Conservation (phyloP, 768 basidiomycete species). For the Fibroporia radiculosa region DNA sequence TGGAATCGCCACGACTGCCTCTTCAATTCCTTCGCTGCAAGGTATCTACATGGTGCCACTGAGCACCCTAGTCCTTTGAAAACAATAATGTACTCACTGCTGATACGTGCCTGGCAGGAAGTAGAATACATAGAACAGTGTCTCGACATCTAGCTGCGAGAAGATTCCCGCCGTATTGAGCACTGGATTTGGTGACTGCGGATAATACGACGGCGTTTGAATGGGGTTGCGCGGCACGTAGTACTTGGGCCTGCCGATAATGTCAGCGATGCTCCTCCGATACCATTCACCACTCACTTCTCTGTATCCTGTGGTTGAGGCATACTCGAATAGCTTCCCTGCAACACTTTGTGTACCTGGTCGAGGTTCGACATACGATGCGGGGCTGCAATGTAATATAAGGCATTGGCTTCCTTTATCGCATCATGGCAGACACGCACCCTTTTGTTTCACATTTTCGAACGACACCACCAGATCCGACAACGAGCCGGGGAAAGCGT, state of each 20-base stretch:
- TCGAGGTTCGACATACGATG: conserved; percentile 82
- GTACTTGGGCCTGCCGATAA: conserved; percentile 73
- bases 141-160: conserved; percentile 90
- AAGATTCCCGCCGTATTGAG: conserved; percentile 82
- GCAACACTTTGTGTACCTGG: conserved; percentile 87
- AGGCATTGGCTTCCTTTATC: not conserved
- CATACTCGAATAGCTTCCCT: conserved; percentile 81
- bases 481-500: conserved; percentile 73
- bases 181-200: conserved; percentile 76
- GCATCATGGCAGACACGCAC: conserved; percentile 32
- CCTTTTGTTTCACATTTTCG: conserved; percentile 95
- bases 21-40: conserved; percentile 96
- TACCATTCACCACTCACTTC: conserved; percentile 46
- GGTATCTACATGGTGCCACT: conserved; percentile 46
- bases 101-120: conserved; percentile 96
- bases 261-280: not conserved
- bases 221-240: conserved; percentile 92
- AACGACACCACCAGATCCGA: conserved; percentile 93
- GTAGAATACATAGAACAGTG: conserved; percentile 98
- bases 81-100: conserved; percentile 52
- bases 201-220: conserved; percentile 90
- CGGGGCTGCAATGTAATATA: conserved; percentile 37
- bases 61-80: not conserved
- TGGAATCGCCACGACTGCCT: conserved; percentile 99
- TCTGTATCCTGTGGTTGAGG: conserved; percentile 95